Evolutionary conservation across 257 asterid species (phyloP).

Genomic region (Solanum chaucha): DNA sequence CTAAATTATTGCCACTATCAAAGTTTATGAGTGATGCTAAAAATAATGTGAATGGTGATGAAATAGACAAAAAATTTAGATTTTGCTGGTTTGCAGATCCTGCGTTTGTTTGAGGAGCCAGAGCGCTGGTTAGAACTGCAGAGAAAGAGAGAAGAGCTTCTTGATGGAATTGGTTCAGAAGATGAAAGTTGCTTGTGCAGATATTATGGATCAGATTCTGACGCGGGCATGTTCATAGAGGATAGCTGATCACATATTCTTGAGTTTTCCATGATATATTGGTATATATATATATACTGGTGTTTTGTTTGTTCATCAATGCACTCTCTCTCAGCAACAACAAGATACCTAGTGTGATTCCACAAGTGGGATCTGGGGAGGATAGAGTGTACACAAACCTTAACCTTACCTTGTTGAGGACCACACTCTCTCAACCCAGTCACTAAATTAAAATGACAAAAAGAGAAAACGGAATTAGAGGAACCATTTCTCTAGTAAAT

Average conservation of each 20-base stretch:
- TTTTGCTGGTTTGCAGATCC: slow-evolving; percentile 33
- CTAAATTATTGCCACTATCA: too few species aligned
- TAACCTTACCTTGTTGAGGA: background rate
- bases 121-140: slow-evolving; percentile 36
- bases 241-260: slow-evolving; percentile 1
- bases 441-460: background rate
- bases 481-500: background rate
- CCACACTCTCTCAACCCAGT: background rate
- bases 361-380: background rate
- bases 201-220: slow-evolving; percentile 14
- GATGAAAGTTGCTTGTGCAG: slow-evolving; percentile 14
- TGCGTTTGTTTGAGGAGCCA: slow-evolving; percentile 46
- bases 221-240: slow-evolving; percentile 13
- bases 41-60: background rate
- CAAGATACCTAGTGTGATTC: background rate
- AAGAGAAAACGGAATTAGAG: background rate
- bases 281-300: background rate
- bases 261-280: background rate
- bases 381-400: background rate
- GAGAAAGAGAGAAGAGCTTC: slow-evolving; percentile 31
- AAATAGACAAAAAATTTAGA: background rate
- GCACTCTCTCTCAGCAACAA: background rate
- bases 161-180: slow-evolving; percentile 13
- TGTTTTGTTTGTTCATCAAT: background rate
- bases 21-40: background rate